Base-by-base conservation (phyloP, 148 eudicot species). In the Vaccinium darrowii region DNA sequence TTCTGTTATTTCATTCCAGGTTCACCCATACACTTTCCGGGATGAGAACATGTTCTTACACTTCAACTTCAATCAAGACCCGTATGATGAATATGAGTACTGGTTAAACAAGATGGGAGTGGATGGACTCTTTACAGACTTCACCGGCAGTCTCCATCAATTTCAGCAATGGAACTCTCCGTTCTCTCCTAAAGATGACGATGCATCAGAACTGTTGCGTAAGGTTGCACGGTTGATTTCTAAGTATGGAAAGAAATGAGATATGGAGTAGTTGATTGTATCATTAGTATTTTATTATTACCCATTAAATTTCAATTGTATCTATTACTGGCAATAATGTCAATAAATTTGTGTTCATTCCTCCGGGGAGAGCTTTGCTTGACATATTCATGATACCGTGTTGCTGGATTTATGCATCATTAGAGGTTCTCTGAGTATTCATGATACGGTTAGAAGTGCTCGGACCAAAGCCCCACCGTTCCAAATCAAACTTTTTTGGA, bases 121-220 rank as follows among this genome's bases (percentile, higher is more conserved):
- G 49, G 99, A 97, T 80, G 98, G 99, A 69, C 88, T 97, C 47
- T 97, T 97, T 73, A 97, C 99, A 1, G 99, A 97, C 82, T 97
- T 97, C 85, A 89, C 99, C 0, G 98, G 98, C 75, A 97, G 98
- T 87, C 89, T 97, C 81, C 99, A 94, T 78, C 84, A 84, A 74
- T 97, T 65, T 86, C 98, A 95, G 86, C 89, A 94, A 88, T 94
- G 93, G 95, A 91, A 91, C 47, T 88, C 92, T 4, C 95, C 98
- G 73, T 87, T 62, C 27, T 67, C 90, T 15, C 25, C 69, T 21
- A 84, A 86, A 47, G 87, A 82, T 79, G 81, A 84, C 2, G 86
- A 84, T 39, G 85, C 92, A 33, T 85, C 89, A 50, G 73, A 79
- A n/a, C 51, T 93, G 80, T 82, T 94, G 83, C 90, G 84, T 63